Evolutionary conservation across 768 basidiomycete species (phyloP).

Genomic region (Lentinula boryana): DNA sequence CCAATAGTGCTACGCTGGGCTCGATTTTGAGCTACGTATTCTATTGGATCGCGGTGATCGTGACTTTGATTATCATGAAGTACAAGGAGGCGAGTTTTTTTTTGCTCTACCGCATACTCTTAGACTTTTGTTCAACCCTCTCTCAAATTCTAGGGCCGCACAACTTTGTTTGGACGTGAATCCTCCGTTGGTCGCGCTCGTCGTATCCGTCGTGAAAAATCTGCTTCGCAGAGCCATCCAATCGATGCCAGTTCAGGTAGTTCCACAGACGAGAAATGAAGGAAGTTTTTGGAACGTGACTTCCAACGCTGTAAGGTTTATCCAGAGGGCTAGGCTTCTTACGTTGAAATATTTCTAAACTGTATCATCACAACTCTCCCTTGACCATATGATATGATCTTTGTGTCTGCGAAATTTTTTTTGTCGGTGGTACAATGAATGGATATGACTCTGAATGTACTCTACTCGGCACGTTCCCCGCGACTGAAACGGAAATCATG

Average conservation of each 20-base stretch:
- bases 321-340: background rate
- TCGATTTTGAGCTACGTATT: constrained; percentile 83
- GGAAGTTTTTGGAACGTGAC: background rate
- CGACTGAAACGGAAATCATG: too few relatives aligned
- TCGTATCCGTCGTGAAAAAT: constrained; percentile 17
- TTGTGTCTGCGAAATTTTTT: background rate
- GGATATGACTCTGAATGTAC: too few relatives aligned
- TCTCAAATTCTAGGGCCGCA: constrained; percentile 44
- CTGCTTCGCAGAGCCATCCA: background rate
- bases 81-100: constrained; percentile 40
- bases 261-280: background rate
- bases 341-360: too few relatives aligned
- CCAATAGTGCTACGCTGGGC: constrained; percentile 76
- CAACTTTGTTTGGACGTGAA: constrained; percentile 53
- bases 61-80: constrained; percentile 60
- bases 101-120: background rate
- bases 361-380: background rate
- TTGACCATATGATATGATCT: background rate
- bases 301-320: background rate
- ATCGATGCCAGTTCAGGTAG: background rate
- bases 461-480: too few relatives aligned
- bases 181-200: constrained; percentile 38
- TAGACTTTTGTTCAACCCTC: background rate
- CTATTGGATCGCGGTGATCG: constrained; percentile 87
- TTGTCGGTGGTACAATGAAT: background rate